Percentiles rank a stretch among this genome's conserved stretches.
phyloP scores from a whole-genome alignment of 2,329 filamentous ascomycete species.

The Neoascochyta sp. region DNA sequence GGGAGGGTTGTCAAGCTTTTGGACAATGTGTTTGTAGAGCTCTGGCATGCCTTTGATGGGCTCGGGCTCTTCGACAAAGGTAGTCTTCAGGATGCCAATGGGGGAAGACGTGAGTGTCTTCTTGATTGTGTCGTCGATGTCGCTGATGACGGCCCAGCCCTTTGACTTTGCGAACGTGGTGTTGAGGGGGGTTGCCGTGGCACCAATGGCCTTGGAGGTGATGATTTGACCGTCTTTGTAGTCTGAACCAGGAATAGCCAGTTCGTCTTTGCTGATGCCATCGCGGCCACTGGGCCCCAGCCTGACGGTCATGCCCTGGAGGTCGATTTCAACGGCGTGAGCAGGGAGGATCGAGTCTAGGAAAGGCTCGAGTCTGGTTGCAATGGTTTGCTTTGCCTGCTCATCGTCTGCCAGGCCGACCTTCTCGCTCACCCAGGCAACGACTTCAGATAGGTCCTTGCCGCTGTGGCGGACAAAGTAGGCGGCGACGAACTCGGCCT shows the following conservation, averaged over 20 bases:
- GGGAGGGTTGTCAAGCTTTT: slow-evolving; percentile 56
- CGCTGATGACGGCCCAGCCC: slow-evolving; percentile 83
- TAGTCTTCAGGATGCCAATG: slow-evolving; percentile 74
- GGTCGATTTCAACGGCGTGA: slow-evolving; percentile 62
- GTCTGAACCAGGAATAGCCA: slow-evolving; percentile 48
- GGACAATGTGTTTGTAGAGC: slow-evolving; percentile 66
- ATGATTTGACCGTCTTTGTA: slow-evolving; percentile 34
- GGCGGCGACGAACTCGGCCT: slow-evolving; percentile 77
- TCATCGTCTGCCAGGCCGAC: slow-evolving; percentile 57
- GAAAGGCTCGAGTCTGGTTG: slow-evolving; percentile 70
- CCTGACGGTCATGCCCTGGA: slow-evolving; percentile 43
- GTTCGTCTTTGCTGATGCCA: slow-evolving; percentile 64
- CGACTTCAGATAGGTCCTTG: slow-evolving; percentile 62
- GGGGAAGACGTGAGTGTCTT: slow-evolving; percentile 77
- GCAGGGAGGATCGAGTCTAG: slow-evolving; percentile 71
- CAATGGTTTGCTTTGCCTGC: slow-evolving; percentile 57
- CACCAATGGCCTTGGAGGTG: slow-evolving; percentile 30
- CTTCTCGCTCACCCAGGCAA: slow-evolving; percentile 66
- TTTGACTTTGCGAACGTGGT: slow-evolving; percentile 72
- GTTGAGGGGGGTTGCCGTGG: slow-evolving; percentile 54
- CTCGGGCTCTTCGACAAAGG: slow-evolving; percentile 71
- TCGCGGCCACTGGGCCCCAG: slow-evolving; percentile 68
- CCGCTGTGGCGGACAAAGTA: slow-evolving; percentile 73
- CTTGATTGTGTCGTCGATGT: slow-evolving; percentile 96
- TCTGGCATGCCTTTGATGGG: slow-evolving; percentile 79